Evolutionary conservation across 495 filamentous ascomycete species (phyloP).

Genomic region (Penicillium paradoxum): DNA sequence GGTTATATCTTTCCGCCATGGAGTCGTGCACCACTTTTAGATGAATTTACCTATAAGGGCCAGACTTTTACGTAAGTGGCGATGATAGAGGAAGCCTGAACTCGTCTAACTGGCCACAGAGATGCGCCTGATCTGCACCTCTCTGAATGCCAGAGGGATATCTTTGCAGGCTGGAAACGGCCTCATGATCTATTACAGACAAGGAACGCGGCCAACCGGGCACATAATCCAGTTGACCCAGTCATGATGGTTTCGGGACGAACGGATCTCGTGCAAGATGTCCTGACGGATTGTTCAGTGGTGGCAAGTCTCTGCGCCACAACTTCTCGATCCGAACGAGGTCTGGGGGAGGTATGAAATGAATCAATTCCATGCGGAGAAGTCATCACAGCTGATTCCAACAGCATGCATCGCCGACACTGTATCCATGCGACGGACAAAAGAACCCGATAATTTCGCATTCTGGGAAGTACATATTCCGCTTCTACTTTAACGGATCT

Average conservation of each 20-base stretch:
- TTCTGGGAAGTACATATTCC: conserved; percentile 86
- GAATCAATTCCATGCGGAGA: background rate
- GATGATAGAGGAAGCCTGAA: background rate
- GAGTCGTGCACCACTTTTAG: conserved; percentile 51
- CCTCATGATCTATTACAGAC: conserved; percentile 51
- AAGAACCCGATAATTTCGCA: conserved; percentile 55
- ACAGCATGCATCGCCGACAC: conserved; percentile 61
- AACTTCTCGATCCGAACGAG: conserved; percentile 59
- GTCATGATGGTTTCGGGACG: conserved; percentile 51
- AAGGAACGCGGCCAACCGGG: conserved; percentile 5
- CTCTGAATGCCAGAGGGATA: conserved; percentile 62
- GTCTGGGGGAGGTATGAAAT: conserved; percentile 50
- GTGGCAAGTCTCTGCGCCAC: conserved; percentile 90
- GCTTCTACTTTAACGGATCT: conserved; percentile 92
- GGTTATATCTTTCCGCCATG: conserved; percentile 80
- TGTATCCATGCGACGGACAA: conserved; percentile 66
- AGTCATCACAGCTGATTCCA: conserved; percentile 15
- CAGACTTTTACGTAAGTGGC: conserved; percentile 50
- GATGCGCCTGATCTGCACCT: conserved; percentile 64
- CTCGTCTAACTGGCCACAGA: conserved; percentile 43
- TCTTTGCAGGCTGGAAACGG: conserved; percentile 79
- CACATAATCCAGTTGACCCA: conserved; percentile 16
- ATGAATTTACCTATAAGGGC: conserved; percentile 43
- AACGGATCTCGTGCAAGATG: conserved; percentile 86
- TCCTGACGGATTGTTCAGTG: conserved; percentile 92